Conservation (phyloP, 176 grass and related monocot species). For the Aegilops tauschii region DNA sequence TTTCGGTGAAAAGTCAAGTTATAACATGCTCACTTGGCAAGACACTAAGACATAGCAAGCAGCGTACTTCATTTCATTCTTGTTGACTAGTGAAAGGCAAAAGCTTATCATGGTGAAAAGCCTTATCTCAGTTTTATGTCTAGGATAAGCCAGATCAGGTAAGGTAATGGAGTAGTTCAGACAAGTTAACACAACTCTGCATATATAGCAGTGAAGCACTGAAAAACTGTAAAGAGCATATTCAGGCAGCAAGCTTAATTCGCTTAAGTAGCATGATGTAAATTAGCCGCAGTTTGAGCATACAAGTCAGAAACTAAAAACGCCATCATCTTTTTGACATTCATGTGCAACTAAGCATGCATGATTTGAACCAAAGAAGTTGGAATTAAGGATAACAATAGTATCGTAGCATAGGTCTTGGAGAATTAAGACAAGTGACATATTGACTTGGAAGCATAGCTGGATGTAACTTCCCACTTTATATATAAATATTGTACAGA, state of each 20-base stretch:
- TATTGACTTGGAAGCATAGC: too few species aligned
- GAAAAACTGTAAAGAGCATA: neutral
- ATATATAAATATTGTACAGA: too few species aligned
- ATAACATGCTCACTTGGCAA: neutral
- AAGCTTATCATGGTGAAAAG: neutral
- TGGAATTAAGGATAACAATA: neutral
- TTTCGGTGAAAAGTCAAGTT: neutral
- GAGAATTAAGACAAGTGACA: too few species aligned
- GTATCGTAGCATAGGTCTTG: too few species aligned
- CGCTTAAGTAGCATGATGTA: too few species aligned
- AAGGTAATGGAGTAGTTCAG: neutral
- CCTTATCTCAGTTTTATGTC: neutral
- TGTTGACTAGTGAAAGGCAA: neutral
- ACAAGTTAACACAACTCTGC: neutral
- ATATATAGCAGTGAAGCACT: neutral
- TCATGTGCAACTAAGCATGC: neutral
- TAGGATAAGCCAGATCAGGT: neutral
- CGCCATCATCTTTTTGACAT: neutral
- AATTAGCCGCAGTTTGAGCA: too few species aligned
- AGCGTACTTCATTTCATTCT: neutral
- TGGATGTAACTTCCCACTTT: too few species aligned
- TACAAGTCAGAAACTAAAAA: too few species aligned
- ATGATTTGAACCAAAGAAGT: neutral
- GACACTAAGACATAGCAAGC: neutral
- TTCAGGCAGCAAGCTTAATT: too few species aligned